Conservation (phyloP, 768 basidiomycete species). For the Cystofilobasidium capitatum region DNA sequence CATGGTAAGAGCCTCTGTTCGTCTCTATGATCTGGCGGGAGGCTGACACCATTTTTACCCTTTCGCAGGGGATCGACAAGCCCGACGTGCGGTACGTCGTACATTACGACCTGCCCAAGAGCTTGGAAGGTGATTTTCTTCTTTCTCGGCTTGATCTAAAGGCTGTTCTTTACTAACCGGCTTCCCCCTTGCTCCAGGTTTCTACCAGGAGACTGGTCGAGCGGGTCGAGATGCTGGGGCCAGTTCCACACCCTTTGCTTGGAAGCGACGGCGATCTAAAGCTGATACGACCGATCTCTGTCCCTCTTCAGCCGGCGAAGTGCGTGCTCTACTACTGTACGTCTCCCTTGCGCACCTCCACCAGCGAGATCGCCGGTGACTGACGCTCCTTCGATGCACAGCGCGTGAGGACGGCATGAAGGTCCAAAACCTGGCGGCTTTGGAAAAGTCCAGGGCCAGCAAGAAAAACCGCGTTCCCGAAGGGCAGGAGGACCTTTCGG, state of each 20-base stretch:
- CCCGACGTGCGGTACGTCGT: conserved; percentile 67
- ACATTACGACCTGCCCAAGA: conserved; percentile 72
- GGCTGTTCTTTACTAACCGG: not conserved
- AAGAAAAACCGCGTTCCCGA: conserved; percentile 43
- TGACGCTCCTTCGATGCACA: conserved; percentile 33
- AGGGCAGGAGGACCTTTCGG: conserved; percentile 53
- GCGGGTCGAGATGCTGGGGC: conserved; percentile 70
- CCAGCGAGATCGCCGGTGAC: not conserved
- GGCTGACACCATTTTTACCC: not conserved
- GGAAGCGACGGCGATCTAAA: no score
- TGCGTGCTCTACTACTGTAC: conserved; percentile 74
- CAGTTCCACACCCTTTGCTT: conserved; percentile 31
- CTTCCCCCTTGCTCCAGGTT: conserved; percentile 45
- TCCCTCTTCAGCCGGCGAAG: conserved; percentile 58
- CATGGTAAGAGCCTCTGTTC: conserved; percentile 41
- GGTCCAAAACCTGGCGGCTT: conserved; percentile 49
- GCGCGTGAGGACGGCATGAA: conserved; percentile 64
- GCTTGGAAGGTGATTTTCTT: conserved; percentile 57
- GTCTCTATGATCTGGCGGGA: not conserved
- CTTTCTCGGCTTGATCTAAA: not conserved
- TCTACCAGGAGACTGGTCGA: conserved; percentile 70
- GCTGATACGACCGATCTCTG: not conserved
- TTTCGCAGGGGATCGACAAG: conserved; percentile 61
- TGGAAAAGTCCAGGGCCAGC: conserved; percentile 45
- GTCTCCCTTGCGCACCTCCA: conserved; percentile 29